phyloP scores from a whole-genome alignment of 1,284 basidiomycete genomes.

The Melampsora americana region DNA sequence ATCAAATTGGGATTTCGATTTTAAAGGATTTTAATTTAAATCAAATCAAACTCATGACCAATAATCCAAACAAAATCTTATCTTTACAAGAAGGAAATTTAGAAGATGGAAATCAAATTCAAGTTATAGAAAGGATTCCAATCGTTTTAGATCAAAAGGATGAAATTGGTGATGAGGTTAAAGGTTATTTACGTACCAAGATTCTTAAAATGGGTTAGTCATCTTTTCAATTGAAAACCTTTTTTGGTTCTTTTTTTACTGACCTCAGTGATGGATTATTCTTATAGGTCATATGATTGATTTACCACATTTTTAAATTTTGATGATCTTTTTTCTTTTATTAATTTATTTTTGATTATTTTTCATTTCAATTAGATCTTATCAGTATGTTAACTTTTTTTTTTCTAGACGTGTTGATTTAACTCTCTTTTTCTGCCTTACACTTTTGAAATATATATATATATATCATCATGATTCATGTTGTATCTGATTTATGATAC shows the following conservation, averaged over 20 bases:
- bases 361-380: too few species aligned
- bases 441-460: background rate
- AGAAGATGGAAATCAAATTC: constrained; percentile 45
- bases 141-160: constrained; percentile 50
- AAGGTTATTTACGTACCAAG: constrained; percentile 94
- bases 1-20: constrained; percentile 86
- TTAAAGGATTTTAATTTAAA: constrained; percentile 70
- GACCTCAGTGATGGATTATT: background rate
- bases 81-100: constrained; percentile 51
- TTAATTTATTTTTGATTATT: background rate
- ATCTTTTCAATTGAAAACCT: background rate
- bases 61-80: constrained; percentile 55
- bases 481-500: too few species aligned
- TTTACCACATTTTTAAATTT: background rate
- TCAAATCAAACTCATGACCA: constrained; percentile 51
- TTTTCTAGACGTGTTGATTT: background rate
- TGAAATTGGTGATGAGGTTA: constrained; percentile 72
- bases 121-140: constrained; percentile 51
- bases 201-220: constrained; percentile 79
- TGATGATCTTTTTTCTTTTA: background rate
- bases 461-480: background rate
- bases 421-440: background rate
- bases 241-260: background rate
- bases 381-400: too few species aligned
- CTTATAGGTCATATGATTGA: constrained; percentile 29